phyloP scores from a whole-genome alignment of 495 filamentous ascomycete genomes.

The Thozetella sp. region DNA sequence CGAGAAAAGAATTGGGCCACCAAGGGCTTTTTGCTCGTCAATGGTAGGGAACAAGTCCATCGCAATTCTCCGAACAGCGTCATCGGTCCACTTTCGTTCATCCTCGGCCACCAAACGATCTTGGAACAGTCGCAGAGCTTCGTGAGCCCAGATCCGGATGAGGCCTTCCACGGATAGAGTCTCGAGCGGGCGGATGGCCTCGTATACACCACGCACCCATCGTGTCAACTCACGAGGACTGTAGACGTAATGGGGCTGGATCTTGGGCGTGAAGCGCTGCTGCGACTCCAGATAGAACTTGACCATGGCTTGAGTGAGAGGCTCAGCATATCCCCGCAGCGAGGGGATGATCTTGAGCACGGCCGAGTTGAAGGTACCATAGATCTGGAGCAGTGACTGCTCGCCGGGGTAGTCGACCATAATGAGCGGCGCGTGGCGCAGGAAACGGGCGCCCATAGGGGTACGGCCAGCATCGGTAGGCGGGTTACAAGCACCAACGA shows the following conservation, averaged over 20 bases:
- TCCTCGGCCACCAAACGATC: conserved; percentile 94
- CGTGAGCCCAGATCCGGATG: conserved; percentile 97
- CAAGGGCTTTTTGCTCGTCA: conserved; percentile 84
- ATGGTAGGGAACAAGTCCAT: conserved; percentile 92
- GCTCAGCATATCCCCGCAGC: conserved; percentile 90
- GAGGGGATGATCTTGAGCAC: conserved; percentile 95
- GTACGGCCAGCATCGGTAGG: conserved; percentile 98
- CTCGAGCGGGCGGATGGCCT: conserved; percentile 92
- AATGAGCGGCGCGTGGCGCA: conserved; percentile 92
- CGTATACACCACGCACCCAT: conserved; percentile 96
- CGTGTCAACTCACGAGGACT: conserved; percentile 96
- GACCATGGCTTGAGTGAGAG: conserved; percentile 97
- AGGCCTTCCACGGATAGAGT: conserved; percentile 85
- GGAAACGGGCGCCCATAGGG: conserved; percentile 87
- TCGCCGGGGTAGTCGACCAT: conserved; percentile 99
- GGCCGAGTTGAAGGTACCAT: conserved; percentile 96
- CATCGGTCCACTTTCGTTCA: conserved; percentile 92
- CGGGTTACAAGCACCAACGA: conserved; percentile 98
- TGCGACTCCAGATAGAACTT: conserved; percentile 95
- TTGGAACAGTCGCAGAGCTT: conserved; percentile 93
- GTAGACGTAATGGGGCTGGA: conserved; percentile 98
- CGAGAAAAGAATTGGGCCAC: conserved; percentile 93
- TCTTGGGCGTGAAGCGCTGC: conserved; percentile 87
- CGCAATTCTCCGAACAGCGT: conserved; percentile 80
- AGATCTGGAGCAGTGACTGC: conserved; percentile 90